Evolutionary conservation across 164 flowering plant species (phyloP).

Genomic region (Annona squamosa): DNA sequence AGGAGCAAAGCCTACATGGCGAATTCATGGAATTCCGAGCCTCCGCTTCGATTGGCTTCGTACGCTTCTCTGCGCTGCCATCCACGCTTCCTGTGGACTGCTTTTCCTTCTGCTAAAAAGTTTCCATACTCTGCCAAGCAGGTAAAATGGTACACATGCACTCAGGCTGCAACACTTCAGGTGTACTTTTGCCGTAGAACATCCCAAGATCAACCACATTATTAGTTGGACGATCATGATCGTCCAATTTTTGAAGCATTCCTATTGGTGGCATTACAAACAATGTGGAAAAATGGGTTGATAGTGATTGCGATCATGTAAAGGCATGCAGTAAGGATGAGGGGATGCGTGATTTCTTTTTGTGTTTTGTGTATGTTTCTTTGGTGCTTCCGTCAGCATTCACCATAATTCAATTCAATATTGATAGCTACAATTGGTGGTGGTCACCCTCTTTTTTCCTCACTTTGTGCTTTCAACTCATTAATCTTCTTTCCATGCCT

Average conservation of each 20-base stretch:
- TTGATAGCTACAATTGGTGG: too few species aligned
- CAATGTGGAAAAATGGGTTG: too few species aligned
- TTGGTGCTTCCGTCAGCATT: too few species aligned
- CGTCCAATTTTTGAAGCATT: background rate
- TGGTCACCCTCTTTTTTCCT: too few species aligned
- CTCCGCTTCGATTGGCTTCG: constrained; percentile 1
- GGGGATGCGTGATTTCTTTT: too few species aligned
- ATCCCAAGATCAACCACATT: background rate
- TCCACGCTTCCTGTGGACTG: background rate
- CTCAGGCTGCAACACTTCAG: background rate
- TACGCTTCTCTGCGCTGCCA: constrained; percentile 5
- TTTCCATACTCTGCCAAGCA: background rate
- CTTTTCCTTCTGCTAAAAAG: background rate
- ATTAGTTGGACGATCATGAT: background rate
- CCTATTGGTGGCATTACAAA: too few species aligned
- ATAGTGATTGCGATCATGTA: too few species aligned
- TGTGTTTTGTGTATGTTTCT: too few species aligned
- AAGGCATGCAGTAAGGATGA: too few species aligned
- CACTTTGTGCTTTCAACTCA: too few species aligned
- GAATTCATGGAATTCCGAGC: constrained; percentile 13
- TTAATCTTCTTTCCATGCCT: too few species aligned
- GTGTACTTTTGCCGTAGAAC: background rate
- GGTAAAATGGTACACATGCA: background rate
- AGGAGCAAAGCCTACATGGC: background rate
- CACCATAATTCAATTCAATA: too few species aligned